Base-by-base conservation (phyloP, 2,329 filamentous ascomycete species). In the Microcyclospora pomicola region DNA sequence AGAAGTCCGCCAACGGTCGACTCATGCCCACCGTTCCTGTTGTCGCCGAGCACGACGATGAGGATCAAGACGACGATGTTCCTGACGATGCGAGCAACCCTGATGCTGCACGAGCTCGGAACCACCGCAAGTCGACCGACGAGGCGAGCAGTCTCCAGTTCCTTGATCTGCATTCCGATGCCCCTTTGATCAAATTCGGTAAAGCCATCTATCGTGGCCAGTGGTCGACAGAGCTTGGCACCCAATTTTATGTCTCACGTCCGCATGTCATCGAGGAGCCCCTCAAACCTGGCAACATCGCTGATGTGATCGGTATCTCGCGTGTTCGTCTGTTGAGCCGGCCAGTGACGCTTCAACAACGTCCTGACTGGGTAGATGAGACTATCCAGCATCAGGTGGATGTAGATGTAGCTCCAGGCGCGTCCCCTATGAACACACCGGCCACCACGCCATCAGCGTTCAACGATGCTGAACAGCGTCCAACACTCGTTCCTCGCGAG, bases 191-290 rank as follows among this genome's bases (percentile, higher is more conserved):
- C 42, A 80, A 81, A 15, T 92, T 92, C 60, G 72, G 80, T 41
- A 82, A 81, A 24, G 74, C 79, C 44, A 65, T 92, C 15, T 91
- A 87, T 55, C 77, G 75, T 45, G 88, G 85, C 46, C 65, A 75
- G 33, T 96, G 88, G 88, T 73, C 75, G 9, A 76, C 82, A 43
- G 80, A 85, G 42, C 73, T 93, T 32, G 88, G 88, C 28, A 93
- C 86, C 0, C 72, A 93, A 31, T 80, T 95, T 50, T 53, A 70
- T 69, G 1, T 61, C 60, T 12, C 71, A 15, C 44, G 49, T 19
- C 67, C 44, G 61, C 68, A 43, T 47, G 52, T 30, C 44, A 59
- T 31, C 44, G 54, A 6, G 47, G 60, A 39, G 49, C 70, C 68
- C n/a, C 62, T 66, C 15, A 67, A 73, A 16, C 64, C 62, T 27